A percentile compares a stretch with the other conserved stretches of the same genome.
Evolutionary conservation across 306 rosid genomes (phyloP).

Genomic region (Lithocarpus polystachyus): DNA sequence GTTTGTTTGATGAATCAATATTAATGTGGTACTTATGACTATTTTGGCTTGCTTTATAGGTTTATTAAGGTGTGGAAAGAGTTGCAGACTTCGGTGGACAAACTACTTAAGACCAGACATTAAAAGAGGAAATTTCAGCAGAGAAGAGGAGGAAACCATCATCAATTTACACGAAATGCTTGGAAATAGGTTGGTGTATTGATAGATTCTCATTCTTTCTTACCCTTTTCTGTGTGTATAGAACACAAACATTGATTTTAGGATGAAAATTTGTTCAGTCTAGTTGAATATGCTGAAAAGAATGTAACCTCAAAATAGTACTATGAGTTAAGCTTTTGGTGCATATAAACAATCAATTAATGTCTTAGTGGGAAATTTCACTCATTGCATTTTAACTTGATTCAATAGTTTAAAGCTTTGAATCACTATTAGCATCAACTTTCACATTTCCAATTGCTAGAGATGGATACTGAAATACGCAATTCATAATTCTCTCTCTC

Average conservation of each 20-base stretch:
- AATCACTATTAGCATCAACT: too few relatives aligned
- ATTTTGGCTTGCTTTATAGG: slow-evolving; percentile 31
- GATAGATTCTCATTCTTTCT: not conserved
- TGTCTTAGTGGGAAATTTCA: not conserved
- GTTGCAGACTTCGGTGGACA: slow-evolving; percentile 82
- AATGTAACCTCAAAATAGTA: not conserved
- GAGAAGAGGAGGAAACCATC: slow-evolving; percentile 73
- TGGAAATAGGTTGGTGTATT: slow-evolving; percentile 61
- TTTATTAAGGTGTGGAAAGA: slow-evolving; percentile 80
- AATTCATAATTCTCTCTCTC: too few relatives aligned
- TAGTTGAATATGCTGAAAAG: not conserved
- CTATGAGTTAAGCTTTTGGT: not conserved
- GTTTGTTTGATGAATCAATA: not conserved
- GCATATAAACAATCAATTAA: not conserved
- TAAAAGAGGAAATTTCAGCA: slow-evolving; percentile 75
- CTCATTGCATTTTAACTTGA: not conserved
- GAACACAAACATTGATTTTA: not conserved
- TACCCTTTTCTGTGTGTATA: too few relatives aligned
- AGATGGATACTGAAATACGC: too few relatives aligned
- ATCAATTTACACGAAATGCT: slow-evolving; percentile 61
- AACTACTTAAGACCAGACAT: slow-evolving; percentile 89
- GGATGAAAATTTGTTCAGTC: not conserved
- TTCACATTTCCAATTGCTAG: too few relatives aligned
- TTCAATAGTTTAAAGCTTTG: not conserved
- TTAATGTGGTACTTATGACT: not conserved